phyloP scores from a whole-genome alignment of 2,329 filamentous ascomycete species.

The Laburnicola sp. region DNA sequence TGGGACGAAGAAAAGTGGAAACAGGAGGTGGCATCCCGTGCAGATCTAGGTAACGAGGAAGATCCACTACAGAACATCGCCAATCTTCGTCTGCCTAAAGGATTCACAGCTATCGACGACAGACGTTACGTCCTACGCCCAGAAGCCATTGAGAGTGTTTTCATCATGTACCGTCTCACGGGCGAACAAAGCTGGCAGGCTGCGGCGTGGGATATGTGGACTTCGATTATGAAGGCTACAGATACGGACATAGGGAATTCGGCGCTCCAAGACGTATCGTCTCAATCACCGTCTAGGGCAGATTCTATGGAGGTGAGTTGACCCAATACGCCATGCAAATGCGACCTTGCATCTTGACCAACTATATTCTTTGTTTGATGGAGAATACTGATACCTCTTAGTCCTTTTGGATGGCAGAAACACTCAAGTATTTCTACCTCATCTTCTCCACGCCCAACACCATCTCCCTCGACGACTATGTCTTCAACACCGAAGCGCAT shows the following conservation, averaged over 20 bases:
- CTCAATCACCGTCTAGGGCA: slow-evolving; percentile 40
- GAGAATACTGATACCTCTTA: slow-evolving; percentile 20
- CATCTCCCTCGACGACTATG: slow-evolving; percentile 50
- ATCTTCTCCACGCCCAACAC: slow-evolving; percentile 49
- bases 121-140: slow-evolving; percentile 54
- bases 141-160: slow-evolving; percentile 65
- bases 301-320: slow-evolving; percentile 52
- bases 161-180: slow-evolving; percentile 63
- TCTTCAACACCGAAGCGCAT: slow-evolving; percentile 52
- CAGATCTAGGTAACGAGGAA: slow-evolving; percentile 29
- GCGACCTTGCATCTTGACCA: not conserved
- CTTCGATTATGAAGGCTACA: slow-evolving; percentile 48
- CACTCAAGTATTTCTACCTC: slow-evolving; percentile 56
- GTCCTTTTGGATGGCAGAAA: slow-evolving; percentile 56
- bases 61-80: slow-evolving; percentile 44
- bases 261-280: slow-evolving; percentile 49
- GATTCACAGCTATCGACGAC: slow-evolving; percentile 51
- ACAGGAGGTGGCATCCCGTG: slow-evolving; percentile 39
- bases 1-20: slow-evolving; percentile 60
- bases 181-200: slow-evolving; percentile 55
- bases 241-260: slow-evolving; percentile 52
- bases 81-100: slow-evolving; percentile 46
- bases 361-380: not conserved
- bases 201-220: slow-evolving; percentile 56
- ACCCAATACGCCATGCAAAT: not conserved